Conservation (phyloP, 1,139 yeast species). For the Yamadazyma mexicana region DNA sequence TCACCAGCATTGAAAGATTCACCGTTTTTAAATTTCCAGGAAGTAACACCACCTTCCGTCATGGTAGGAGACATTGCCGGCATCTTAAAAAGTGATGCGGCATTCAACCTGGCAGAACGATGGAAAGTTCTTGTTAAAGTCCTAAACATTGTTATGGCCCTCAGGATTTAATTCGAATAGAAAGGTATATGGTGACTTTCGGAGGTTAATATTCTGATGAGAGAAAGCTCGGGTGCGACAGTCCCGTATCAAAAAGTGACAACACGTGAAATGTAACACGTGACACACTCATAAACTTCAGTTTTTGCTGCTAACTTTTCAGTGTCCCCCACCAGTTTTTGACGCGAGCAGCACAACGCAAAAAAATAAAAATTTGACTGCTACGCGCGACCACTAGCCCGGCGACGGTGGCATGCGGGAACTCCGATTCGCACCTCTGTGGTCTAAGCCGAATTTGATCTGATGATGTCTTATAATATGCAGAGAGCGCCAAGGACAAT, state of each 20-base stretch:
- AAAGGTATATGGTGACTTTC: neutral
- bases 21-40: conserved; percentile 88
- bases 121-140: conserved; percentile 5
- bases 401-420: too few relatives aligned
- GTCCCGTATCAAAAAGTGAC: conserved; percentile 3
- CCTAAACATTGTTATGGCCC: conserved; percentile 3
- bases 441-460: too few relatives aligned
- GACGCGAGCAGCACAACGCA: too few relatives aligned
- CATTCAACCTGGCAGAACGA: conserved; percentile 15
- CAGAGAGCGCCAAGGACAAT: too few relatives aligned
- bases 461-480: too few relatives aligned
- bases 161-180: neutral
- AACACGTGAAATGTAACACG: too few relatives aligned
- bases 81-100: conserved; percentile 74
- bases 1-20: conserved; percentile 82
- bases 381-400: too few relatives aligned
- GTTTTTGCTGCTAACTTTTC: too few relatives aligned
- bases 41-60: conserved; percentile 96
- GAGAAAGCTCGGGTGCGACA: conserved; percentile 5
- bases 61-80: conserved; percentile 99
- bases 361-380: too few relatives aligned
- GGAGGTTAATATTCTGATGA: conserved; percentile 2
- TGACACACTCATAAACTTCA: too few relatives aligned
- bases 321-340: too few relatives aligned
- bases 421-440: too few relatives aligned